phyloP scores from a whole-genome alignment of 2,329 filamentous ascomycete species.

The Iodosphaeria phyllophila region DNA sequence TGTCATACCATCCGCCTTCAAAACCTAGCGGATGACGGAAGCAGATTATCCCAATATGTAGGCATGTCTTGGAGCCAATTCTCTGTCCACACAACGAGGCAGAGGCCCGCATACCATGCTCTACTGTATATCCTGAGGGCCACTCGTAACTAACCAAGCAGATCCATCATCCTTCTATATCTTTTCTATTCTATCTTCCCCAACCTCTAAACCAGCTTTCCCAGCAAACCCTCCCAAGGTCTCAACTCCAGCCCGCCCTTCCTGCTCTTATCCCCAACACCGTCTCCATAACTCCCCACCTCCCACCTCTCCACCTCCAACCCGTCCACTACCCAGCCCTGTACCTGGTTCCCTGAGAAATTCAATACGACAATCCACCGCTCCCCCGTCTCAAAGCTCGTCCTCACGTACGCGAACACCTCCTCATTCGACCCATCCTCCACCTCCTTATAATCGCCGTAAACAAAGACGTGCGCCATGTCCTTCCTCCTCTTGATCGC shows the following conservation, averaged over 20 bases:
- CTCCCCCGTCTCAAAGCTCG: slow-evolving; percentile 7
- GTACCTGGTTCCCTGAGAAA: slow-evolving; percentile 9
- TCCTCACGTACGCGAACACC: slow-evolving; percentile 10
- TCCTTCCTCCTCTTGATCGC: slow-evolving; percentile 34
- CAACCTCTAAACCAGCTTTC: slow-evolving; percentile 6
- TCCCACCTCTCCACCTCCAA: slow-evolving; percentile 9
- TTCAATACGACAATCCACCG: slow-evolving; percentile 13
- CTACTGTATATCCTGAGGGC: too few species aligned
- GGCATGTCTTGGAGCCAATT: too few species aligned
- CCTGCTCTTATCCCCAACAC: slow-evolving; percentile 7
- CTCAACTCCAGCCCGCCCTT: slow-evolving; percentile 6
- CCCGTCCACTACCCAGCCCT: slow-evolving; percentile 8
- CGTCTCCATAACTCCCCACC: slow-evolving; percentile 8
- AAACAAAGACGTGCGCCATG: slow-evolving; percentile 38
- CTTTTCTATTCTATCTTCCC: too few species aligned
- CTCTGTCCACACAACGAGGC: too few species aligned
- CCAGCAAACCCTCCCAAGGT: slow-evolving; percentile 12
- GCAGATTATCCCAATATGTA: too few species aligned
- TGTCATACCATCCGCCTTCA: too few species aligned
- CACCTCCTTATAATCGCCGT: slow-evolving; percentile 32
- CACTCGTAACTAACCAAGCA: too few species aligned
- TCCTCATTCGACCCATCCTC: slow-evolving; percentile 7
- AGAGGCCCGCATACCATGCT: too few species aligned
- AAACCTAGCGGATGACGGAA: too few species aligned
- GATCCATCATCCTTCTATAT: too few species aligned